Percentiles rank a stretch among this genome's conserved stretches.
These are phyloP conservation scores for Saccharomycopsis sp. DNA, from an alignment of 805 yeast genomes.

Conservation along the genomic window DNA sequence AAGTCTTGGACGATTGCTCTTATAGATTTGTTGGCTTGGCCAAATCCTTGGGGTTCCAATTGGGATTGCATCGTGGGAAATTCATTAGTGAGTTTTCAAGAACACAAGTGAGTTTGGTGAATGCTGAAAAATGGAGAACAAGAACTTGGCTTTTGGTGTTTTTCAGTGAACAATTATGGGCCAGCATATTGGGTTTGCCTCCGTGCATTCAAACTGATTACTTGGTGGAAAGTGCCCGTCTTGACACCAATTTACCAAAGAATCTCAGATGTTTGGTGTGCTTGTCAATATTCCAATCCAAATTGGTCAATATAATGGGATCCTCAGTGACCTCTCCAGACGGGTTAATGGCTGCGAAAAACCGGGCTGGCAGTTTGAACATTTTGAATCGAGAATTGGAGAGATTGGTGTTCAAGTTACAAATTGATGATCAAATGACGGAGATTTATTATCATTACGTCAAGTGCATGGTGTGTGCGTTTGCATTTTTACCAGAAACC, in stretches of 20 bases:
- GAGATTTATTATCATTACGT: slow-evolving; percentile 75
- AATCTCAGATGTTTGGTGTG: slow-evolving; percentile 64
- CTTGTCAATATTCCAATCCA: slow-evolving; percentile 74
- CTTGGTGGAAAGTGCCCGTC: slow-evolving; percentile 66
- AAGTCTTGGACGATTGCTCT: slow-evolving; percentile 85
- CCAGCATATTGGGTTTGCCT: slow-evolving; percentile 79
- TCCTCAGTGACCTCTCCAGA: slow-evolving; percentile 77
- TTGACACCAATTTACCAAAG: slow-evolving; percentile 55
- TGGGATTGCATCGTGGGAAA: slow-evolving; percentile 87
- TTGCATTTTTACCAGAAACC: slow-evolving; percentile 89
- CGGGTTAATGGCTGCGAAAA: slow-evolving; percentile 76
- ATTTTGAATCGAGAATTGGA: slow-evolving; percentile 73
- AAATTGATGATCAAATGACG: slow-evolving; percentile 55
- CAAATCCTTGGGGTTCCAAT: slow-evolving; percentile 70
- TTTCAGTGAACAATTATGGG: slow-evolving; percentile 85
- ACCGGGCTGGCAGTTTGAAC: slow-evolving; percentile 73
- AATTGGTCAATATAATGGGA: slow-evolving; percentile 79
- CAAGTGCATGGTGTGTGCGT: slow-evolving; percentile 73
- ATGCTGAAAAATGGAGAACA: slow-evolving; percentile 92
- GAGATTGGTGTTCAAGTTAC: slow-evolving; percentile 54
- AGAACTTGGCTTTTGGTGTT: slow-evolving; percentile 86
- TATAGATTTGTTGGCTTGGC: slow-evolving; percentile 85
- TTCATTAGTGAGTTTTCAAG: slow-evolving; percentile 86
- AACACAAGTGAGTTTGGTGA: slow-evolving; percentile 79
- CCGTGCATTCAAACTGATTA: slow-evolving; percentile 80